Conservation (phyloP, 108 stramenopile species). For the Conticribra weissflogii region DNA sequence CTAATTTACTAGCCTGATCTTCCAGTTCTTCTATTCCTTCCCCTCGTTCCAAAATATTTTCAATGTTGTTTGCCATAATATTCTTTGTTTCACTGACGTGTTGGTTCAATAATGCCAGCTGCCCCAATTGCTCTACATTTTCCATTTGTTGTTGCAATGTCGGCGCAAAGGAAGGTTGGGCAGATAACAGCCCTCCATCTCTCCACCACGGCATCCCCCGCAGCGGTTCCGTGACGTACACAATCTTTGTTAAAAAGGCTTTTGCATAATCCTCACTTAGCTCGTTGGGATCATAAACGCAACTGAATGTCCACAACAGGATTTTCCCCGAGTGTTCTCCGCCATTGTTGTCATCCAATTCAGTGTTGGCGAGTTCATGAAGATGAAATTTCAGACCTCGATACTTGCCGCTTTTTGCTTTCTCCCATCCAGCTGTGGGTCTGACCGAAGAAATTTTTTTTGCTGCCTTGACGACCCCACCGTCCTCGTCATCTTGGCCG, state of each 20-base stretch:
- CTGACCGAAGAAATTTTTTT: constrained; percentile 55
- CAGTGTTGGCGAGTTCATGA: constrained; percentile 35
- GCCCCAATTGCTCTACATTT: constrained; percentile 53
- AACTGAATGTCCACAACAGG: constrained; percentile 61
- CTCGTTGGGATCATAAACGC: constrained; percentile 54
- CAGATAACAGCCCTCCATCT: constrained; percentile 44
- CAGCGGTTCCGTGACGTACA: constrained; percentile 56
- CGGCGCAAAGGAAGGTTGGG: constrained; percentile 69
- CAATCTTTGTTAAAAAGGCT: constrained; percentile 70
- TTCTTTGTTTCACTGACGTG: constrained; percentile 54
- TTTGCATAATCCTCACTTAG: constrained; percentile 44
- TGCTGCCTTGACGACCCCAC: constrained; percentile 47
- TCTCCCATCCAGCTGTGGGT: constrained; percentile 74
- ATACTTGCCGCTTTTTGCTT: constrained; percentile 19
- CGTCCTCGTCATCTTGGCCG: constrained; percentile 53
- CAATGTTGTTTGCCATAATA: constrained; percentile 71
- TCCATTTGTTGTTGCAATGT: constrained; percentile 73
- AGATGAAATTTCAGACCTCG: constrained; percentile 70
- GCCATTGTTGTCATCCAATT: constrained; percentile 1
- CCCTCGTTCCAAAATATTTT: constrained; percentile 55
- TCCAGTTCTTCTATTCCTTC: constrained; percentile 59
- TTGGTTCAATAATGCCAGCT: constrained; percentile 53
- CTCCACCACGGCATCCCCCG: constrained; percentile 58
- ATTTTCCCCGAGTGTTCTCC: constrained; percentile 25
- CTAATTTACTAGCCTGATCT: constrained; percentile 36